Evolutionary conservation across 106 monocot species (phyloP).

Genomic region (Narthecium ossifragum): DNA sequence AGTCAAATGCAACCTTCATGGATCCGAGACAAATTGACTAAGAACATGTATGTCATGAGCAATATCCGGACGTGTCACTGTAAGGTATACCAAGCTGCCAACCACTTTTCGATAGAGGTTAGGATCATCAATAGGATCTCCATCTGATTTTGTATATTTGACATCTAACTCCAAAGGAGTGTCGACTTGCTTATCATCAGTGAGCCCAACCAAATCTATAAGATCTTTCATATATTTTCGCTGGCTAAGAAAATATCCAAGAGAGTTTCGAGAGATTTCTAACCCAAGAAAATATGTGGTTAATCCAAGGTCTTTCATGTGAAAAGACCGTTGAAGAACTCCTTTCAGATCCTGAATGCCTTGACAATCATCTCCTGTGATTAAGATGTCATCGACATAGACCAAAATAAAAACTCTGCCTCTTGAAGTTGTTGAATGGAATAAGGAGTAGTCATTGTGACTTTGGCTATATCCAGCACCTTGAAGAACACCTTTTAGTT

Average conservation of each 20-base stretch:
- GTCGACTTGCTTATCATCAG: background rate
- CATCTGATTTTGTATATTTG: background rate
- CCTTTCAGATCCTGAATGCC: background rate
- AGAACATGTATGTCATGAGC: background rate
- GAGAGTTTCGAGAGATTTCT: background rate
- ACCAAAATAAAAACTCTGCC: background rate
- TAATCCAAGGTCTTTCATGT: conserved; percentile 1
- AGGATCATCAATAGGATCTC: background rate
- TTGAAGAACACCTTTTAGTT: background rate
- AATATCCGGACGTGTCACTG: background rate
- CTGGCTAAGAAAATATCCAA: background rate
- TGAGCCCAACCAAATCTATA: background rate
- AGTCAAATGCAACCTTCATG: background rate
- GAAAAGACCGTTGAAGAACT: background rate
- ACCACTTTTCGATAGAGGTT: background rate
- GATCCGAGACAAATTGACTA: conserved; percentile 3
- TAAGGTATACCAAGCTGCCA: background rate
- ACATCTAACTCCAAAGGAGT: background rate
- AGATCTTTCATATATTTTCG: background rate
- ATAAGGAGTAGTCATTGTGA: background rate
- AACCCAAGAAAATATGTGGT: conserved; percentile 2
- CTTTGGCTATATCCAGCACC: background rate
- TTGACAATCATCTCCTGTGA: background rate
- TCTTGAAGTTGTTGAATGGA: too few species aligned
- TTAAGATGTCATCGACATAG: background rate